phyloP scores from a whole-genome alignment of 2,329 filamentous ascomycete genomes.

The Trichophyton schoenleinii region DNA sequence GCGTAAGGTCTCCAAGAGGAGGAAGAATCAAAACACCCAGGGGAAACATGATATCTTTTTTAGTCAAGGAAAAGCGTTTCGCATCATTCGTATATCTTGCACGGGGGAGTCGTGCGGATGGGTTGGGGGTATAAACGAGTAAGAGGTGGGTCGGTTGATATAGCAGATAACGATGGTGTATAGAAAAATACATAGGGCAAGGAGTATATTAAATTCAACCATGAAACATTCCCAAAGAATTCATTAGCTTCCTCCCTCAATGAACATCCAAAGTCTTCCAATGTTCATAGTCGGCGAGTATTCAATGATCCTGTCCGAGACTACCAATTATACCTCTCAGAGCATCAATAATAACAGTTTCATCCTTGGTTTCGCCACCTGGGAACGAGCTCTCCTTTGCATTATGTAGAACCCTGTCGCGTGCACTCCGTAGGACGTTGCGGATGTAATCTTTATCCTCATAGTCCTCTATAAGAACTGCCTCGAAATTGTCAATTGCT shows the following conservation, averaged over 20 bases:
- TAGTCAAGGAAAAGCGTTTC: not conserved
- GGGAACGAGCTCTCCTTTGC: conserved; percentile 32
- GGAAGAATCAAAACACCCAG: not conserved
- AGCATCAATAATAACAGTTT: conserved; percentile 32
- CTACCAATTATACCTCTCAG: conserved; percentile 29
- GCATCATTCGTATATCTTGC: conserved; percentile 1
- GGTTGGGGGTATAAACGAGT: not conserved
- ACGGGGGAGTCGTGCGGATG: not conserved
- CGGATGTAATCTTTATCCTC: conserved; percentile 36
- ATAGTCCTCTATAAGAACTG: conserved; percentile 34
- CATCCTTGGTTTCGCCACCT: conserved; percentile 33
- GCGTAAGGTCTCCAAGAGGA: not conserved
- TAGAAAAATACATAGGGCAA: too few relatives aligned
- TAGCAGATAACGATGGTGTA: too few relatives aligned
- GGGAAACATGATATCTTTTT: not conserved
- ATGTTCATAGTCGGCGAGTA: not conserved
- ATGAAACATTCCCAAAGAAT: not conserved
- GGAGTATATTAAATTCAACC: not conserved
- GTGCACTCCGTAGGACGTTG: conserved; percentile 32
- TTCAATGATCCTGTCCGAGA: conserved; percentile 12
- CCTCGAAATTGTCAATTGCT: conserved; percentile 34
- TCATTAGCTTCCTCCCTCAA: not conserved
- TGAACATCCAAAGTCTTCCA: not conserved
- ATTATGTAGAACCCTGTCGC: conserved; percentile 28
- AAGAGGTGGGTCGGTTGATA: not conserved